These are phyloP conservation scores for Alternaria sp. DNA, from an alignment of 2,329 filamentous ascomycete species.

Conservation along the genomic window DNA sequence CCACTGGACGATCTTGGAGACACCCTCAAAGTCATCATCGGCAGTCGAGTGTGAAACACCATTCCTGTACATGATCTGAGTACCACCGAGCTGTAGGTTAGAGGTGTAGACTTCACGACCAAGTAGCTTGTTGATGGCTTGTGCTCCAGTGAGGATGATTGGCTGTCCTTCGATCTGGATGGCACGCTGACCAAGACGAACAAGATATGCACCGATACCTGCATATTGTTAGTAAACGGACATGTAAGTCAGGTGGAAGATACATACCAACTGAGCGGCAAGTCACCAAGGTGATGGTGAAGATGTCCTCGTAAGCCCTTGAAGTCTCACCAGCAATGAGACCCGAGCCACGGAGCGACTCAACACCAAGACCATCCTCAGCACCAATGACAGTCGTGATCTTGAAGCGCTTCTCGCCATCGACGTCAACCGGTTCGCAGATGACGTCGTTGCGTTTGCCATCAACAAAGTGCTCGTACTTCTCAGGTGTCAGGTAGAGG, in stretches of 20 bases:
- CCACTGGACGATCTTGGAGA: slow-evolving; percentile 98
- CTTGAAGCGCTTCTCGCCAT: slow-evolving; percentile 90
- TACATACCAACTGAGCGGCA: slow-evolving; percentile 89
- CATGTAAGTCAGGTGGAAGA: neutral
- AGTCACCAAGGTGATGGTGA: slow-evolving; percentile 96
- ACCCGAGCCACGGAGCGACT: slow-evolving; percentile 96
- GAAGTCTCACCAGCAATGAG: slow-evolving; percentile 98
- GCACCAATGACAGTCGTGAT: slow-evolving; percentile 92
- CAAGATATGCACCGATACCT: slow-evolving; percentile 97
- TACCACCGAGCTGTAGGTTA: slow-evolving; percentile 98
- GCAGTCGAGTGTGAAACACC: slow-evolving; percentile 99
- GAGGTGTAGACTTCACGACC: slow-evolving; percentile 99
- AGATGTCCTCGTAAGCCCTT: slow-evolving; percentile 97
- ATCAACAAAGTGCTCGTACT: slow-evolving; percentile 86
- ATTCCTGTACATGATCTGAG: slow-evolving; percentile 99
- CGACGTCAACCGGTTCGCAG: slow-evolving; percentile 84
- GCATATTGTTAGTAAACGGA: slow-evolving; percentile 46
- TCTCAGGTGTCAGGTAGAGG: slow-evolving; percentile 87
- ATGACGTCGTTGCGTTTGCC: slow-evolving; percentile 78
- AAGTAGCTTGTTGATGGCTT: slow-evolving; percentile 96
- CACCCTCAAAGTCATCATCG: slow-evolving; percentile 95
- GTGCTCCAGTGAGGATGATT: slow-evolving; percentile 97
- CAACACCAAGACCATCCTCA: slow-evolving; percentile 95
- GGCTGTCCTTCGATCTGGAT: slow-evolving; percentile 99
- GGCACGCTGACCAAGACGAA: slow-evolving; percentile 96